Conservation (phyloP, 2,329 filamentous ascomycete species). For the Penicillium sp. region DNA sequence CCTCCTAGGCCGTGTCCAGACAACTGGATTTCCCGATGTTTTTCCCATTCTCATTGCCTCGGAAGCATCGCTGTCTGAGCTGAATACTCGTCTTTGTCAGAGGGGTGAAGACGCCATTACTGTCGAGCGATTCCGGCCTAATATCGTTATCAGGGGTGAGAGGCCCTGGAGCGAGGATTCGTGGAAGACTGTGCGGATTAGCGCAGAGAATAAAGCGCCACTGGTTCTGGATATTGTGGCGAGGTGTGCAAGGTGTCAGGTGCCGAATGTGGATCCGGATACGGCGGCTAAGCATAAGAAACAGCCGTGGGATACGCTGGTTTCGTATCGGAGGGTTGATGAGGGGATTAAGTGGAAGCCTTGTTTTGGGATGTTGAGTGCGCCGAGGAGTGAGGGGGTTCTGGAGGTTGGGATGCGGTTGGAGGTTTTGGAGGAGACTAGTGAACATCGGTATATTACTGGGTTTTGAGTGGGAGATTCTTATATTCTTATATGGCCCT, state of each 20-base stretch:
- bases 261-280: constrained; percentile 62
- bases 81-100: constrained; percentile 51
- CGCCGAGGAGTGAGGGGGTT: constrained; percentile 52
- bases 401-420: constrained; percentile 57
- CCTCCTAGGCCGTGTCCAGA: constrained; percentile 51
- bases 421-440: constrained; percentile 55
- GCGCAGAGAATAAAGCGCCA: constrained; percentile 4
- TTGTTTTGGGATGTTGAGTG: constrained; percentile 63
- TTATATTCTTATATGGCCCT: too few relatives aligned
- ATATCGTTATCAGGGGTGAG: constrained; percentile 56
- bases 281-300: constrained; percentile 55
- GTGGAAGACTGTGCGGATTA: constrained; percentile 54
- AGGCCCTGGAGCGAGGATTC: constrained; percentile 59
- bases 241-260: constrained; percentile 57
- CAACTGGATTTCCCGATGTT: constrained; percentile 57
- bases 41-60: constrained; percentile 55
- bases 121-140: constrained; percentile 61
- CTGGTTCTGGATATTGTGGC: constrained; percentile 55
- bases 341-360: constrained; percentile 60
- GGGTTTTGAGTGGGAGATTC: constrained; percentile 24
- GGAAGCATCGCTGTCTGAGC: constrained; percentile 53
- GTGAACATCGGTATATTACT: constrained; percentile 53
- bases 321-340: constrained; percentile 58
- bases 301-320: constrained; percentile 60
- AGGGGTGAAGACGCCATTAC: constrained; percentile 48